Conservation (phyloP, 2,329 filamentous ascomycete genomes). For the Beauveria rudraprayagi region DNA sequence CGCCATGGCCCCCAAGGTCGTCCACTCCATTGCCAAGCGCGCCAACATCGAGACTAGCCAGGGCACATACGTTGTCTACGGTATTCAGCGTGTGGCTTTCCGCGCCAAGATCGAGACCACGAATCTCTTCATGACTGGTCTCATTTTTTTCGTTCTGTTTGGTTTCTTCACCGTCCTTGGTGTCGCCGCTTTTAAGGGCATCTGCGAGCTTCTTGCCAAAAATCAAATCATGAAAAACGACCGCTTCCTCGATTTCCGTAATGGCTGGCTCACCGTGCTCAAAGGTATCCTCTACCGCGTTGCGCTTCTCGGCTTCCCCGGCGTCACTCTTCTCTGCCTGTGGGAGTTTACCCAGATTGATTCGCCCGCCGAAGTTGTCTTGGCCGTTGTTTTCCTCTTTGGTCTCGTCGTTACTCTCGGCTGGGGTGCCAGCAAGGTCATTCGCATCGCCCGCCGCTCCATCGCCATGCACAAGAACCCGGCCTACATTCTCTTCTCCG, state of each 20-base stretch:
- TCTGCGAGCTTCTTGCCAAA: conserved; percentile 69
- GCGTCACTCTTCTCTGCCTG: conserved; percentile 81
- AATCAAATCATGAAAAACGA: conserved; percentile 72
- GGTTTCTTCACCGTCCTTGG: conserved; percentile 65
- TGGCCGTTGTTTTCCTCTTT: conserved; percentile 83
- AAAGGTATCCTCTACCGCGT: conserved; percentile 92
- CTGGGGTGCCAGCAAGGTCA: conserved; percentile 87
- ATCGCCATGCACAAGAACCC: conserved; percentile 92
- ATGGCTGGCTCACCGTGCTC: conserved; percentile 85
- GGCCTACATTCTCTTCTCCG: conserved; percentile 93
- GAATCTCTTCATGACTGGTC: conserved; percentile 88
- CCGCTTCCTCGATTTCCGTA: conserved; percentile 87
- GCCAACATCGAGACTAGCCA: conserved; percentile 44
- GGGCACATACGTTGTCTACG: conserved; percentile 58
- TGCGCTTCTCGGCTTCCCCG: conserved; percentile 83
- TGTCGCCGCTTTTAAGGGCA: conserved; percentile 71
- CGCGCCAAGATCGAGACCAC: conserved; percentile 75
- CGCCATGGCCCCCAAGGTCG: conserved; percentile 28
- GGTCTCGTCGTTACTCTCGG: conserved; percentile 68
- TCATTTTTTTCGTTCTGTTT: conserved; percentile 83
- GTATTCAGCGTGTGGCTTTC: conserved; percentile 87
- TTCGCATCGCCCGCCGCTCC: conserved; percentile 79
- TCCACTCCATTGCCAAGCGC: conserved; percentile 45
- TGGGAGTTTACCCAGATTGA: conserved; percentile 89
- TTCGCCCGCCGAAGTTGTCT: conserved; percentile 75